Conservation (phyloP, 305 asterid species). For the Solanum hybrid region DNA sequence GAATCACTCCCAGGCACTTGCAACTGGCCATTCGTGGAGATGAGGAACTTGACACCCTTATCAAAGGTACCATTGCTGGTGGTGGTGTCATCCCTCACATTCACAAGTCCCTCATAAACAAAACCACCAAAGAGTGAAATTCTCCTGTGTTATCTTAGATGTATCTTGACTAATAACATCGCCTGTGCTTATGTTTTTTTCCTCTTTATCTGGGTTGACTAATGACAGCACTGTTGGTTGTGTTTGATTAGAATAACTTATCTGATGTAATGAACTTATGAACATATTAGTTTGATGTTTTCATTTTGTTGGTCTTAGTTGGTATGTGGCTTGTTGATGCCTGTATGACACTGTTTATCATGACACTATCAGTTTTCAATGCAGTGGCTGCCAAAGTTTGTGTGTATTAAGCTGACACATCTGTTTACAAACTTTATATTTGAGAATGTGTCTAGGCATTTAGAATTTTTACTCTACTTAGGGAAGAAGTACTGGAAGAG, state of each 20-base stretch:
- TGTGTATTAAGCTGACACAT: neutral
- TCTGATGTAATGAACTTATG: neutral
- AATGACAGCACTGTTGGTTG: neutral
- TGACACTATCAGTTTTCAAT: neutral
- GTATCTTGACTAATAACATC: constrained; percentile 5
- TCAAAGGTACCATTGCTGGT: constrained; percentile 46
- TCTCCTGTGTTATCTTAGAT: neutral
- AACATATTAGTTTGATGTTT: neutral
- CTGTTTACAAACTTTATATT: neutral
- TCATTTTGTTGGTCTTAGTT: neutral
- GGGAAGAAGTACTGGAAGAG: neutral
- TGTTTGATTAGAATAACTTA: neutral
- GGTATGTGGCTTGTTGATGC: neutral
- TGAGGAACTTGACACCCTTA: constrained; percentile 41
- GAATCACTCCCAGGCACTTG: constrained; percentile 47
- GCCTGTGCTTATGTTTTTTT: neutral
- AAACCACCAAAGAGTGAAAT: constrained; percentile 38
- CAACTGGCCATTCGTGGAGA: constrained; percentile 52
- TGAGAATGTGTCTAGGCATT: neutral
- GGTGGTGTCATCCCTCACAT: constrained; percentile 45
- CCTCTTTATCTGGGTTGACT: neutral
- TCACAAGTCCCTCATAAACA: constrained; percentile 40
- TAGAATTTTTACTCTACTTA: neutral
- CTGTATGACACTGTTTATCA: neutral
- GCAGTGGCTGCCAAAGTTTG: neutral